These are phyloP conservation scores for Puccinellia tenuiflora DNA, from an alignment of 176 grass and related monocot genomes.

Conservation along the genomic window DNA sequence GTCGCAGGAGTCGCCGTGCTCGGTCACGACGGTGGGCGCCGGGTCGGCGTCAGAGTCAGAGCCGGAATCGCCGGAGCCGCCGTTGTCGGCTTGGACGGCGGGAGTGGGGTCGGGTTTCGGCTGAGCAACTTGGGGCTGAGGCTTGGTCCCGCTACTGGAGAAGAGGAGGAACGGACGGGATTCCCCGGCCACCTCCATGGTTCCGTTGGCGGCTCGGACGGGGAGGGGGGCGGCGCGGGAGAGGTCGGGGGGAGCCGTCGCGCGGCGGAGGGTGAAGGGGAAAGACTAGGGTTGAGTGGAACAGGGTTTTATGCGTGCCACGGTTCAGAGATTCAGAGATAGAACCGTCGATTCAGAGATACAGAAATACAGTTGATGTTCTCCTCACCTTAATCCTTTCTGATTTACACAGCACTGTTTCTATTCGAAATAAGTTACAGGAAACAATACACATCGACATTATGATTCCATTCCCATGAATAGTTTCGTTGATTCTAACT, in stretches of 20 bases:
- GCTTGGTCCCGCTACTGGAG: slow-evolving; percentile 14
- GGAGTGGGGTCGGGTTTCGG: not conserved
- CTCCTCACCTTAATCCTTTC: too few relatives aligned
- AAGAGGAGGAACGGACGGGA: slow-evolving; percentile 51
- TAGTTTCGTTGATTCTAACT: too few relatives aligned
- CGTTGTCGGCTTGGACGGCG: slow-evolving; percentile 1
- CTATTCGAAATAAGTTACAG: too few relatives aligned
- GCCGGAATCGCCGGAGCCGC: not conserved
- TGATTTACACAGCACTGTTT: too few relatives aligned
- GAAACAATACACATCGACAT: too few relatives aligned
- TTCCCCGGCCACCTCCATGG: slow-evolving; percentile 47
- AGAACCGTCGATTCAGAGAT: too few relatives aligned
- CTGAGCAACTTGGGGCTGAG: not conserved
- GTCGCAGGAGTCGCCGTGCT: not conserved
- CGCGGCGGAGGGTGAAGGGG: not conserved
- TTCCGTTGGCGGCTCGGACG: not conserved
- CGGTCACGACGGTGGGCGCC: slow-evolving; percentile 10
- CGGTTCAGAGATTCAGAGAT: too few relatives aligned
- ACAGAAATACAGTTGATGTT: too few relatives aligned
- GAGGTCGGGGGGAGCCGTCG: not conserved
- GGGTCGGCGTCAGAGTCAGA: not conserved
- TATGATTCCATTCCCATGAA: too few relatives aligned
- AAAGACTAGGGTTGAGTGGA: not conserved
- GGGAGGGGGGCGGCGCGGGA: not conserved
- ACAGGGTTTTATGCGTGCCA: too few relatives aligned